Evolutionary conservation across 768 basidiomycete genomes (phyloP).

Genomic region (Boletus fagicola): DNA sequence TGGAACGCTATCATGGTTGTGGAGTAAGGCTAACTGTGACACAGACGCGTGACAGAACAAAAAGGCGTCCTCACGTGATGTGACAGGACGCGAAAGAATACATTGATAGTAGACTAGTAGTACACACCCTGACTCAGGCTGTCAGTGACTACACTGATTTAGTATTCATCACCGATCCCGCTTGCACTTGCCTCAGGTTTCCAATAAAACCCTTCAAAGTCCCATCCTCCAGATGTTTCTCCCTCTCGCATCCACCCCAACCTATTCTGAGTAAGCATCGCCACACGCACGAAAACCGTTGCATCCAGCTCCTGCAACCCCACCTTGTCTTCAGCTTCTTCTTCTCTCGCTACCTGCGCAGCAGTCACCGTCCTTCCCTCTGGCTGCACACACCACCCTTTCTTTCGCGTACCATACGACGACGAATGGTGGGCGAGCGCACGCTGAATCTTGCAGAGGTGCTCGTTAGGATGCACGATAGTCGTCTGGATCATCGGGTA

Average conservation of each 20-base stretch:
- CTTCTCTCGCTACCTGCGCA: slow-evolving; percentile 20
- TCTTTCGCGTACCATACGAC: slow-evolving; percentile 41
- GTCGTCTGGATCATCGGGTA: slow-evolving; percentile 50
- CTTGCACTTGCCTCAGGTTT: background rate
- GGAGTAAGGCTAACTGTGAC: background rate
- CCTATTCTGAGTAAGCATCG: slow-evolving; percentile 47
- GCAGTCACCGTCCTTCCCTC: slow-evolving; percentile 16
- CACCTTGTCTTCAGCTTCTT: slow-evolving; percentile 27
- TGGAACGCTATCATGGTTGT: slow-evolving; percentile 19
- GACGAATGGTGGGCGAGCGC: slow-evolving; percentile 45
- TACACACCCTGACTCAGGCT: background rate
- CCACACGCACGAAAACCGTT: slow-evolving; percentile 59
- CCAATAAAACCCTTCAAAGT: slow-evolving; percentile 20
- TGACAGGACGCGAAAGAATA: background rate
- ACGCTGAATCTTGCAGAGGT: slow-evolving; percentile 47
- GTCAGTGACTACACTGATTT: background rate
- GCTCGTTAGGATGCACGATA: slow-evolving; percentile 58
- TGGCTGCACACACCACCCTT: slow-evolving; percentile 24
- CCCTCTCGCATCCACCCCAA: slow-evolving; percentile 44
- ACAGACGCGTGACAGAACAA: background rate
- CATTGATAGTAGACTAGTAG: too few relatives aligned
- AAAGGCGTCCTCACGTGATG: background rate
- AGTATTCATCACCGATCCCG: background rate
- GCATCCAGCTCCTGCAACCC: slow-evolving; percentile 46
- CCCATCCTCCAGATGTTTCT: slow-evolving; percentile 25